Evolutionary conservation across 169 alveolate species (phyloP), one percentile per base, ranked within the genome.

Genomic region (Ichthyophthirius multifiliis): DNA sequence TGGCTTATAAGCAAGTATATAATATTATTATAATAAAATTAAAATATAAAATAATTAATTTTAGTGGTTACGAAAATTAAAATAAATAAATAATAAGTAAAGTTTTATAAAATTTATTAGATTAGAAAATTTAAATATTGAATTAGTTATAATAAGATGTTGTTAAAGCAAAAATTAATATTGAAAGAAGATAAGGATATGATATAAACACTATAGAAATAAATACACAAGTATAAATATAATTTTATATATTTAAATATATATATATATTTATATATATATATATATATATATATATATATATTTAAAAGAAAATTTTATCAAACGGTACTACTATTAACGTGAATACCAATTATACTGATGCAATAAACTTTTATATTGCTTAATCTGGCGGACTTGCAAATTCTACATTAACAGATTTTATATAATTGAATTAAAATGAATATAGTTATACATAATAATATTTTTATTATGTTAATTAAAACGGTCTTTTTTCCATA

Each of bases 401-500:
- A 2, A 55, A 55, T 27, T 10, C 71, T 55, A 55, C 71, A 10
- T 23, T 55, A 15, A 10, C 71, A 1, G 71, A 55, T 18, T 55
- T 20, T 55, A 0, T 15, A 23, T 34, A 55, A 18, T 55, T 39
- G 13, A 55, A 34, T 2, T 39, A 34, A 20, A 55, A 34, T 4
- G 23, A 16, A 20, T 34, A 27, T 18, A 55, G 43, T 18, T 55
- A 55, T 39, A 73, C 75, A 0, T 20, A 81, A 41, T 64, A 62
- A 47, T 39, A 81, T 43, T 81, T 71, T 39, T 71, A 32, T n/a
- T 71, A 48, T 23, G 82, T 81, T 0, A 71, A 64, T 55, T 43
- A 65, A 5, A 81, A 81, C 27, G 86, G 86, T 1, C 31, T 81
- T 16, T 81, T 46, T 41, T 55, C 55, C 7, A 23, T 81, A 18